Conservation (phyloP, 2,329 filamentous ascomycete species). For the Septoria linicola region DNA sequence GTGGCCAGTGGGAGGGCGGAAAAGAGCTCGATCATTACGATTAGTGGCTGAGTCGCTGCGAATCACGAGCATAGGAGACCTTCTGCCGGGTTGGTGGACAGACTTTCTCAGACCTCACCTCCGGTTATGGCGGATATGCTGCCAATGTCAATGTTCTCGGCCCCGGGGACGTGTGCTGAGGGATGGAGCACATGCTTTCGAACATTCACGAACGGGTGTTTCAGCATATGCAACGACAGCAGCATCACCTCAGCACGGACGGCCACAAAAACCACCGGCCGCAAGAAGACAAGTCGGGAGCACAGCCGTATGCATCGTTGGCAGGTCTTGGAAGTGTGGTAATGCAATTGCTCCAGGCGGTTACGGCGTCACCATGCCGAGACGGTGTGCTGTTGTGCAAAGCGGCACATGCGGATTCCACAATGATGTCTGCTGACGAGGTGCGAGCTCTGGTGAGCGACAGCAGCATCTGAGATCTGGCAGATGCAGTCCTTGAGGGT, state of each 20-base stretch:
- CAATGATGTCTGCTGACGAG: no score
- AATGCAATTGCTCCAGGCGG: neutral
- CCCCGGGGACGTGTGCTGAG: no score
- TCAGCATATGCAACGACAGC: slow-evolving; percentile 6
- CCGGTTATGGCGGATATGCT: slow-evolving; percentile 6
- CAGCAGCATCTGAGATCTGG: slow-evolving; percentile 9
- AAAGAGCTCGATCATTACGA: neutral
- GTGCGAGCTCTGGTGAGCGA: neutral
- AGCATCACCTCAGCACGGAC: slow-evolving; percentile 3
- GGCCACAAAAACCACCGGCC: slow-evolving; percentile 2
- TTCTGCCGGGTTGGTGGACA: slow-evolving; percentile 12
- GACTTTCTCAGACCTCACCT: neutral
- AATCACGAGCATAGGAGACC: slow-evolving; percentile 4
- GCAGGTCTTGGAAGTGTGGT: slow-evolving; percentile 1
- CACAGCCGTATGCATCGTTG: slow-evolving; percentile 6
- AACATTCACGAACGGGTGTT: slow-evolving; percentile 6
- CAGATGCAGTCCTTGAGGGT: no score
- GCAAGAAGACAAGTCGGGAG: neutral
- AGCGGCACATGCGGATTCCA: neutral
- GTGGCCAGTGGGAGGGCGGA: slow-evolving; percentile 3
- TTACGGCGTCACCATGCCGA: neutral
- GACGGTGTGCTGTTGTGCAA: slow-evolving; percentile 8
- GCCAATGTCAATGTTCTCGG: no score
- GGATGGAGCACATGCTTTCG: slow-evolving; percentile 10
- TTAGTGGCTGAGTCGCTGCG: neutral